Evolutionary conservation across 2,329 filamentous ascomycete genomes (phyloP).

Genomic region (Biscogniauxia mediterranea): DNA sequence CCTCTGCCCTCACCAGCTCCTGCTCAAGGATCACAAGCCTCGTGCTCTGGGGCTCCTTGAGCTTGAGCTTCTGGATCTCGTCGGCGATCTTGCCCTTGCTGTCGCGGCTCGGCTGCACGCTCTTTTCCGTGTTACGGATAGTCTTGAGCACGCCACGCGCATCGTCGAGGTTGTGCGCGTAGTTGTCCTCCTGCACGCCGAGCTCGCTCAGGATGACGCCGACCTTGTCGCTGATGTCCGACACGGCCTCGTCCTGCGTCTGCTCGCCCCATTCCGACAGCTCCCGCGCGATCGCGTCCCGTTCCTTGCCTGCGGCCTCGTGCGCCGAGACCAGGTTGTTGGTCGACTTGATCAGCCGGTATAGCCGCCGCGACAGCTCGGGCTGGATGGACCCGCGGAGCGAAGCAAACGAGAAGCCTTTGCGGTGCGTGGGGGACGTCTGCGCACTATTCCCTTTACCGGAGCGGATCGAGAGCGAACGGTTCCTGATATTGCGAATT

Average conservation of each 20-base stretch:
- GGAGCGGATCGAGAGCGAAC: conserved; percentile 33
- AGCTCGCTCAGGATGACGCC: conserved; percentile 90
- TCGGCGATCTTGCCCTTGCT: conserved; percentile 84
- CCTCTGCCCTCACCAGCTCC: conserved; percentile 92
- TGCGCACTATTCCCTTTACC: conserved; percentile 39
- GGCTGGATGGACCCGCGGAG: conserved; percentile 83
- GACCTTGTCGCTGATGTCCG: conserved; percentile 92
- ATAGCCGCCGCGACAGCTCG: conserved; percentile 84
- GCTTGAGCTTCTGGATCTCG: conserved; percentile 87
- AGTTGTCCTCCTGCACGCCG: conserved; percentile 88
- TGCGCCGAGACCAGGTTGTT: conserved; percentile 85
- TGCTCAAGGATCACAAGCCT: conserved; percentile 86
- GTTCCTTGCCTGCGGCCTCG: conserved; percentile 81
- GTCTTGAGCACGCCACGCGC: conserved; percentile 80
- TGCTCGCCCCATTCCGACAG: conserved; percentile 96
- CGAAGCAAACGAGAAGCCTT: conserved; percentile 82
- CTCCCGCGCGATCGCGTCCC: conserved; percentile 80
- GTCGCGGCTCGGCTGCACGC: conserved; percentile 88
- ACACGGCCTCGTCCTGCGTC: conserved; percentile 81
- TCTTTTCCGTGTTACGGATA: conserved; percentile 92
- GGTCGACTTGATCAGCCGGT: conserved; percentile 90
- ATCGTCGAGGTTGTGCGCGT: conserved; percentile 84
- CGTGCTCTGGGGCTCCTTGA: conserved; percentile 84
- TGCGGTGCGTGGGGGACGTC: conserved; percentile 45
- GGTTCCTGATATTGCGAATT: conserved; percentile 24